Base-by-base conservation (phyloP, 1,284 basidiomycete species). In the Naganishia albida region DNA sequence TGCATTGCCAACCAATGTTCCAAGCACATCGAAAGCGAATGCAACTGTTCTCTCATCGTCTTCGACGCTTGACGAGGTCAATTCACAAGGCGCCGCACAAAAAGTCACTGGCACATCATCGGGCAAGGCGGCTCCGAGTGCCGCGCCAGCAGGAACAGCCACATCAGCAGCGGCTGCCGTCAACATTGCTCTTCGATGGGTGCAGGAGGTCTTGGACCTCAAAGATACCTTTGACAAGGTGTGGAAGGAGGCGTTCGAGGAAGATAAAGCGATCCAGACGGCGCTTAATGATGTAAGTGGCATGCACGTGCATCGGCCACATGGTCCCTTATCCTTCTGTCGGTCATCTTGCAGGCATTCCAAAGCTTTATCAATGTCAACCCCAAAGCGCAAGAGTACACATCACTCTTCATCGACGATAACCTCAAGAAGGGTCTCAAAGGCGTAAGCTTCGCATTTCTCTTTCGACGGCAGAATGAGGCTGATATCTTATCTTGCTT, bases 381-480 rank as follows among this genome's bases (percentile, higher is more conserved):
- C 74, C 85, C 86, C 53, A 89, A 91, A 71, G 86, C 92, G 10
- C 88, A 96, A 2, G 96, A 99, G 74, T 99, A 88, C 77, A 91
- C 98, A 56, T 99, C 95, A 1, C 81, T 99, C 64, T 99, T 93
- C 79, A 94, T 99, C 69, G 96, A 99, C 73, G 95, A 99, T 72
- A 89, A 99, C 76, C 83, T 99, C 44, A 94, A 91, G 80, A 93
- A 93, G 76, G 95, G 96, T 0, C 83, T 98, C 39, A 97, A 94
- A 81, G 91, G 92, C 60, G 93, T 95, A 75, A 70, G 90, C 81
- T 18, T 55, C 15, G n/a, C 1, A 25, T 26, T 59, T 26, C n/a
- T 23, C 23, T 54, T 18, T 44, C n/a, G 26, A 43, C 38, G 40
- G 46, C 25, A 12, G 20, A 13, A n/a, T 26, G 15, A 16, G 34